Conservation (phyloP, 257 asterid genomes). For the Nicotiana knightiana region DNA sequence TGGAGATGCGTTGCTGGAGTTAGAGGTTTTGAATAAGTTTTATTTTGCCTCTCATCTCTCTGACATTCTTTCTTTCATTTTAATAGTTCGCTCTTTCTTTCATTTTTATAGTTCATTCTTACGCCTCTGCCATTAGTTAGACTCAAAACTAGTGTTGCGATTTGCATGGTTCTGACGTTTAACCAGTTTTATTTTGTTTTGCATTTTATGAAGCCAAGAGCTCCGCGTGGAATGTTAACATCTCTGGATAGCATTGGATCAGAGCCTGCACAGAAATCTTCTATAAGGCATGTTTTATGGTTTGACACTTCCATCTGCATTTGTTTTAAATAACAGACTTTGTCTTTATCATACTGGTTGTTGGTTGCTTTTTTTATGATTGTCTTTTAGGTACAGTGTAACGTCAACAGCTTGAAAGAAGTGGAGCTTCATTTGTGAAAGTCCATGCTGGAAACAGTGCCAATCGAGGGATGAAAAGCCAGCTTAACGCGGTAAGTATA, state of each 20-base stretch:
- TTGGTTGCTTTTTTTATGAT: constrained; percentile 1
- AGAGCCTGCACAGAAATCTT: constrained; percentile 64
- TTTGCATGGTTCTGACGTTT: constrained; percentile 1
- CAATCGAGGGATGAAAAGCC: constrained; percentile 8
- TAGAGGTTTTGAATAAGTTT: constrained; percentile 72
- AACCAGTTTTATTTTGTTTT: neutral
- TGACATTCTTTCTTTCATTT: neutral
- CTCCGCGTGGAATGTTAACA: constrained; percentile 46
- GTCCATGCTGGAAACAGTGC: neutral
- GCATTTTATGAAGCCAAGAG: constrained; percentile 67
- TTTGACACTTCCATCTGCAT: constrained; percentile 7
- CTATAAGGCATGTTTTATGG: constrained; percentile 58
- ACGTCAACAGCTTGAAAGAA: constrained; percentile 14
- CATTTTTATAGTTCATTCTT: neutral
- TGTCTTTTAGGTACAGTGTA: constrained; percentile 3
- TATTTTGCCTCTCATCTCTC: constrained; percentile 18
- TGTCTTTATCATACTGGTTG: constrained; percentile 24
- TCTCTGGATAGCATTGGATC: constrained; percentile 63
- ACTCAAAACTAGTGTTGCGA: neutral
- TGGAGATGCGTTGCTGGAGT: constrained; percentile 53
- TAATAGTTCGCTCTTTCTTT: neutral
- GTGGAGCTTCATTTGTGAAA: neutral
- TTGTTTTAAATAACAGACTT: constrained; percentile 1
- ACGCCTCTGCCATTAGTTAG: neutral
- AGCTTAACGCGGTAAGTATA: constrained; percentile 13